These are phyloP conservation scores for Acorus calamus DNA, from an alignment of 106 monocot species.

Conservation along the genomic window DNA sequence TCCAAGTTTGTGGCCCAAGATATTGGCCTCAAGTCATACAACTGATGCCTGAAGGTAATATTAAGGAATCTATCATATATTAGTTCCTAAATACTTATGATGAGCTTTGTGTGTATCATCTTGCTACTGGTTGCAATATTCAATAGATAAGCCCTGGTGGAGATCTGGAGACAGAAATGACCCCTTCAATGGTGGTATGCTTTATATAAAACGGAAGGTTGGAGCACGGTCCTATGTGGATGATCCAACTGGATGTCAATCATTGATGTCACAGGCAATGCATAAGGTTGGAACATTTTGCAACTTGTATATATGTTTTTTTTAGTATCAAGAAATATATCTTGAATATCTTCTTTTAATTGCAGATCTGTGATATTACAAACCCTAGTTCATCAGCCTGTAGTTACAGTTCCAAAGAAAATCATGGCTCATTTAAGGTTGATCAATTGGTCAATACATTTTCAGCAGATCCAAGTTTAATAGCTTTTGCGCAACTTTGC, in stretches of 20 bases:
- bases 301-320: not conserved
- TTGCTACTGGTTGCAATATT: not conserved
- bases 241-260: conserved; percentile 92
- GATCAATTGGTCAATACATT: conserved; percentile 88
- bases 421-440: conserved; percentile 35
- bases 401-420: conserved; percentile 5
- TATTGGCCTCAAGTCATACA: conserved; percentile 90
- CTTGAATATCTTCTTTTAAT: not conserved
- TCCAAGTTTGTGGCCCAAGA: conserved; percentile 90
- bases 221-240: conserved; percentile 91
- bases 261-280: conserved; percentile 81
- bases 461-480: conserved; percentile 94
- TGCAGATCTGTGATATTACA: conserved; percentile 54
- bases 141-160: conserved; percentile 74
- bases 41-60: conserved; percentile 64
- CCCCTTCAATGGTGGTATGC: conserved; percentile 73
- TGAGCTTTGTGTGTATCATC: too few species aligned
- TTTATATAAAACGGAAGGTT: conserved; percentile 91
- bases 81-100: too few species aligned
- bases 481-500: conserved; percentile 80
- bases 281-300: conserved; percentile 50
- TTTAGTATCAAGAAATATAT: not conserved
- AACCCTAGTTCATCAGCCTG: conserved; percentile 1
- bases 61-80: too few species aligned
- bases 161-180: conserved; percentile 54